Evolutionary conservation across 108 stramenopile species (phyloP), one percentile per base, ranked within the genome.

Genomic region (Stephanodiscus triporus): DNA sequence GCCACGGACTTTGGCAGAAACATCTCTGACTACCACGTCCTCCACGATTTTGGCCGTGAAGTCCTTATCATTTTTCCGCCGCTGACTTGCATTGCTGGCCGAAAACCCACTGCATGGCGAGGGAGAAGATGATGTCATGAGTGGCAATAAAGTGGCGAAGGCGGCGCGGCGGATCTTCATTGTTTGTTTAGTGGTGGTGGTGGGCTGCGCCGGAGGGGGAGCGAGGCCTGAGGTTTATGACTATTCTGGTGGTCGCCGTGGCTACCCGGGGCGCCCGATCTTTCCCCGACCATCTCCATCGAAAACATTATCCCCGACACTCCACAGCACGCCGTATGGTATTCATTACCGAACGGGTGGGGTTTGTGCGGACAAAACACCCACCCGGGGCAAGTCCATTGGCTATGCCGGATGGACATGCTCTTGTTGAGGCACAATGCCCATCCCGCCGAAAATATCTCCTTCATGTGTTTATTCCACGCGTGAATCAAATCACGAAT

Each of bases 321-420:
- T 24, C 42, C 55, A 57, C 76, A 77, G 49, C 77, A 77, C 50
- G 76, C 45, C 16, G 76, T 68, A 60, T 83, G 82, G 32, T 61
- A 78, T 51, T 83, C 66, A 63, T 83, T 83, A 27, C 82, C 82
- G 40, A 83, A 60, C 4, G 77, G 76, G 29, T 75, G 68, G 19
- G 76, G 82, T 65, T 78, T 83, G 13, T 66, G 63, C 36, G 77
- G 77, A 14, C 71, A 58, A 68, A 59, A 73, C 68, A 72, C 70
- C 2, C 42, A 82, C 27, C 81, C 81, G 34, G 73, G 73, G 47
- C 74, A 75, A 22, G 79, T 69, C 42, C 30, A 70, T 30, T 13
- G 68, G 9, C 60, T 29, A 36, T 32, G 20, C 81, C 81, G 75
- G 32, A 24, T 16, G 23, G 54, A 53, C 80, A 81, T 75, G 27